phyloP scores from a whole-genome alignment of 352 stramenopile species.

The Phytophthora melonis region DNA sequence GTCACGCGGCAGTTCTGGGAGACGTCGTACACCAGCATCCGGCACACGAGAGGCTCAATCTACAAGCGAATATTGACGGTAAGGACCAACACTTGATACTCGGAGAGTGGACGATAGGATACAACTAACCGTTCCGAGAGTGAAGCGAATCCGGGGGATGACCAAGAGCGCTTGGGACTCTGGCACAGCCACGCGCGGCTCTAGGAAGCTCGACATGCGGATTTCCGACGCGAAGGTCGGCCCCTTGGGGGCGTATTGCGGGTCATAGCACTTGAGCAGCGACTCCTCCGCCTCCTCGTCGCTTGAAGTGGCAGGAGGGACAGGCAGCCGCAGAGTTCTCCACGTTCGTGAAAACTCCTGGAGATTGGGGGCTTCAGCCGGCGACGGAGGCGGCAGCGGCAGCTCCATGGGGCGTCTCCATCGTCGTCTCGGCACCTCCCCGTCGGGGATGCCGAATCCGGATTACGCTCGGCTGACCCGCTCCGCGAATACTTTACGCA shows the following conservation, averaged over 20 bases:
- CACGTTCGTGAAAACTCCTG: slow-evolving; percentile 50
- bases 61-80: slow-evolving; percentile 18
- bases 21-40: slow-evolving; percentile 72
- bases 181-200: slow-evolving; percentile 56
- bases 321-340: slow-evolving; percentile 41
- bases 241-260: slow-evolving; percentile 47
- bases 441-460: slow-evolving; percentile 35
- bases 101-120: not conserved
- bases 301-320: slow-evolving; percentile 2
- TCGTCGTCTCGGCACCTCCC: slow-evolving; percentile 25
- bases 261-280: slow-evolving; percentile 76
- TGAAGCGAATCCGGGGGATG: slow-evolving; percentile 51
- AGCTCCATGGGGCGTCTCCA: slow-evolving; percentile 30
- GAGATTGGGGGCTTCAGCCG: slow-evolving; percentile 40
- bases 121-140: slow-evolving; percentile 54
- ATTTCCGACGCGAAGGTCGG: slow-evolving; percentile 64
- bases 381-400: slow-evolving; percentile 31
- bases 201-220: slow-evolving; percentile 44
- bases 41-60: slow-evolving; percentile 73
- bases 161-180: slow-evolving; percentile 64
- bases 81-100: too few species aligned
- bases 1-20: slow-evolving; percentile 58
- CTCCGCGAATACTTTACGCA: too few species aligned
- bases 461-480: not conserved
- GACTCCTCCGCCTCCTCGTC: slow-evolving; percentile 32